phyloP scores from a whole-genome alignment of 1,139 yeast genomes.

The Sugiyamaella novakii region DNA sequence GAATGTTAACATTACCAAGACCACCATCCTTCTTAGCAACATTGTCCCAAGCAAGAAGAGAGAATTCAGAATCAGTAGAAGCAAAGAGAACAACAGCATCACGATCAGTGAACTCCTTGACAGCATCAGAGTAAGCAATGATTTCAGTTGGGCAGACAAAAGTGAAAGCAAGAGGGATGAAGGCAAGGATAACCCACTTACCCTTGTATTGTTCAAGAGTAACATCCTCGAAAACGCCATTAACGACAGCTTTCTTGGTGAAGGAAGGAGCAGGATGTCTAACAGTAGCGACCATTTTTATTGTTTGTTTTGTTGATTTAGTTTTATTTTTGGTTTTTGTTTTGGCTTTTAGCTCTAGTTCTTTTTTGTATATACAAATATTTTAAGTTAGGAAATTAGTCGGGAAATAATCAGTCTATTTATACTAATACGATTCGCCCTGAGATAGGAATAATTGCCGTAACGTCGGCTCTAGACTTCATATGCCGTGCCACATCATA shows the following conservation, averaged over 20 bases:
- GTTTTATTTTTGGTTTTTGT: too few species aligned
- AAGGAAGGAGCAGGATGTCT: conserved; percentile 96
- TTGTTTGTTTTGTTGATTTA: conserved; percentile 1
- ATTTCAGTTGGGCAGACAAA: conserved; percentile 99
- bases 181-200: conserved; percentile 95
- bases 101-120: conserved; percentile 82
- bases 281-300: conserved; percentile 76
- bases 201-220: conserved; percentile 95
- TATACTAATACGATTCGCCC: conserved; percentile 6
- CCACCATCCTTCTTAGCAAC: conserved; percentile 97
- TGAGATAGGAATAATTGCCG: too few species aligned
- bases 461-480: too few species aligned
- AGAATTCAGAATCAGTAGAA: conserved; percentile 97
- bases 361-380: too few species aligned
- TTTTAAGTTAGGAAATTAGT: too few species aligned
- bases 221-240: conserved; percentile 93
- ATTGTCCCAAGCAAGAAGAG: conserved; percentile 97
- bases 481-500: too few species aligned
- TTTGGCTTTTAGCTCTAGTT: too few species aligned
- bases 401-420: conserved; percentile 13
- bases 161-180: conserved; percentile 98
- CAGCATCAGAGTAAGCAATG: conserved; percentile 96
- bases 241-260: conserved; percentile 95
- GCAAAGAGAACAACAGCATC: conserved; percentile 91
- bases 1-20: conserved; percentile 90